Evolutionary conservation across 768 basidiomycete genomes (phyloP), one percentile per base, ranked within the genome.

Genomic region (Trametes cubensis): DNA sequence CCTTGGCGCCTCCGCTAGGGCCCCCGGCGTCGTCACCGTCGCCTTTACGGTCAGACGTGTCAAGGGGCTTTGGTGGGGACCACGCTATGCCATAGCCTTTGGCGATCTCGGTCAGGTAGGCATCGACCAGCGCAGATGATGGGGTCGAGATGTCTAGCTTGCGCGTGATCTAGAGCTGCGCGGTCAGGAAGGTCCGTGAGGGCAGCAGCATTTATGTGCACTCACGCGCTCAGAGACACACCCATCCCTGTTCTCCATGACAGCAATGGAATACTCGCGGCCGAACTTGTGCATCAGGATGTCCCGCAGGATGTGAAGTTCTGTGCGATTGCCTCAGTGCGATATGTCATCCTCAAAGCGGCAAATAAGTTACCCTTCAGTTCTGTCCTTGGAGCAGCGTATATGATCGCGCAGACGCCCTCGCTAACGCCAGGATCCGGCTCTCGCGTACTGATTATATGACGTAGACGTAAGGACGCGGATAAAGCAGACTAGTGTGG

Each of bases 281-380:
- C 96, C 95, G 72, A 88, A 97, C 77, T 97, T 97, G 73, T 95
- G 92, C 90, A 95, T 92, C 60, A 99, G 82, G 72, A 98, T 85
- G 73, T 98, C 95, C 57, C 97, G 87, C 54, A 98, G 76, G 40
- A 94, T 79, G 66, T 97, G 92, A 41, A 99, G 82, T 72, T 98
- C 95, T 94, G 65, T 10, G 47, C 30, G 21, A 38, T 48, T 6
- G 38, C 7, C 17, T n/a, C 28, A 60, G 23, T 41, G 46, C 45
- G 2, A 15, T 23, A 30, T 47, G 26, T 45, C 14, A 38, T 18
- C n/a, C 30, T 39, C 13, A 20, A 52, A 21, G 20, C 13, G 47
- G 38, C 2, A 38, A 48, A 26, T 47, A 61, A 63, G 67, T 8
- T 38, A 89, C 92, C 92, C 83, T 95, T 95, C 56, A 95, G 76